phyloP scores from a whole-genome alignment of 129 eudicot species.

The Flaveria linearis region DNA sequence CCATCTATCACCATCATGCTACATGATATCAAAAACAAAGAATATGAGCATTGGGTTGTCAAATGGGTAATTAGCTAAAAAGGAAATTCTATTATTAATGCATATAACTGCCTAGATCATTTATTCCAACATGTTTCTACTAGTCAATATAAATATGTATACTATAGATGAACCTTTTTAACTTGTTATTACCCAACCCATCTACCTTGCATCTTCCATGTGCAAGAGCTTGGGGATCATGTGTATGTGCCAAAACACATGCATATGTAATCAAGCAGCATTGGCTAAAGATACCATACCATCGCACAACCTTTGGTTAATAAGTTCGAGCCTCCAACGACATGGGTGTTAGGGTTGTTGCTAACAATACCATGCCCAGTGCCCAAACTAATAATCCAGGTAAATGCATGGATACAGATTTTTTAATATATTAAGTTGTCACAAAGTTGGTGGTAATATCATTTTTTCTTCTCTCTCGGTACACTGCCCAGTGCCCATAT shows the following conservation, averaged over 20 bases:
- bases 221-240: no score
- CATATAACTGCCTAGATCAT: background rate
- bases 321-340: background rate
- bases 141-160: background rate
- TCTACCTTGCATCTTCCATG: background rate
- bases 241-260: background rate
- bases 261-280: constrained; percentile 12
- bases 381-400: background rate
- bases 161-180: background rate
- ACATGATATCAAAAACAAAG: constrained; percentile 30
- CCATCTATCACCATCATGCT: constrained; percentile 92
- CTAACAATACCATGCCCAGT: background rate
- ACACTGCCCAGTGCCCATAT: background rate
- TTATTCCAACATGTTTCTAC: background rate
- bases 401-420: background rate
- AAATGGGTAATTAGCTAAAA: background rate
- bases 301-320: background rate
- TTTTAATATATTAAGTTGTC: background rate
- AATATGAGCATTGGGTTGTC: background rate
- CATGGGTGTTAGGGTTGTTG: background rate
- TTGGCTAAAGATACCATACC: background rate
- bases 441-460: background rate
- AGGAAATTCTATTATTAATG: background rate
- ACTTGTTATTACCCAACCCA: constrained; percentile 4
- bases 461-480: background rate